Conservation (phyloP, 2,329 filamentous ascomycete species). For the Fusarium mundagurra region DNA sequence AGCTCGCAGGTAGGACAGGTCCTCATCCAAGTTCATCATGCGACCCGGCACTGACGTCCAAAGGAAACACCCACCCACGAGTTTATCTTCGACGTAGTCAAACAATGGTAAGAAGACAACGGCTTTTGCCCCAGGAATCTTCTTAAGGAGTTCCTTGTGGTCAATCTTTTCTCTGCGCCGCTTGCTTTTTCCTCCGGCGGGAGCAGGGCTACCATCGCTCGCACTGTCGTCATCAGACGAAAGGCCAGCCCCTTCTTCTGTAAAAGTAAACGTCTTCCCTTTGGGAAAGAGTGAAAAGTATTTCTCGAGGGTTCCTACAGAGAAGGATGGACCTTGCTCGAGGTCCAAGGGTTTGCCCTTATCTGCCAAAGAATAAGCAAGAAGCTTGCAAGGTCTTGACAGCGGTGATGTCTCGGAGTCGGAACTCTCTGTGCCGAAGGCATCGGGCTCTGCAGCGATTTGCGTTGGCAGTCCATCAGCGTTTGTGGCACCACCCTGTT, state of each 20-base stretch:
- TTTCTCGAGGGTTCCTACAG: conserved; percentile 43
- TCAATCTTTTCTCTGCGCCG: conserved; percentile 41
- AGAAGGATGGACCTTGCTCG: conserved; percentile 42
- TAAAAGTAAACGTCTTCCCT: conserved; percentile 46
- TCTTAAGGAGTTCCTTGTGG: conserved; percentile 47
- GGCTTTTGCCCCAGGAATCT: conserved; percentile 47
- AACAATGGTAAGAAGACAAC: conserved; percentile 51
- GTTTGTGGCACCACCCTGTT: background rate
- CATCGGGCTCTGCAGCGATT: conserved; percentile 32
- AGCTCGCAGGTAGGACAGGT: conserved; percentile 49
- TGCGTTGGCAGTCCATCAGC: conserved; percentile 30
- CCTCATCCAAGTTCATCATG: conserved; percentile 51
- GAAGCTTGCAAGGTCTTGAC: conserved; percentile 42
- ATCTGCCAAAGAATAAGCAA: conserved; percentile 44
- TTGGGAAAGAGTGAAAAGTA: conserved; percentile 46
- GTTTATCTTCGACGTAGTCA: conserved; percentile 48
- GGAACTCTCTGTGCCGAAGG: conserved; percentile 41
- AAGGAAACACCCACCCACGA: conserved; percentile 50
- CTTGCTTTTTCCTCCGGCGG: background rate
- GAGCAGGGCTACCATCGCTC: conserved; percentile 29
- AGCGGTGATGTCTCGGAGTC: conserved; percentile 43
- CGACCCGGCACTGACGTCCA: conserved; percentile 48
- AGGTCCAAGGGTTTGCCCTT: conserved; percentile 38
- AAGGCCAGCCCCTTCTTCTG: conserved; percentile 40
- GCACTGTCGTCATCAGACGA: conserved; percentile 48